Percentiles rank a stretch among this genome's conserved stretches.
Evolutionary conservation across 1,139 yeast genomes (phyloP).

Genomic region (Nadsonia starkeyi-henricii): DNA sequence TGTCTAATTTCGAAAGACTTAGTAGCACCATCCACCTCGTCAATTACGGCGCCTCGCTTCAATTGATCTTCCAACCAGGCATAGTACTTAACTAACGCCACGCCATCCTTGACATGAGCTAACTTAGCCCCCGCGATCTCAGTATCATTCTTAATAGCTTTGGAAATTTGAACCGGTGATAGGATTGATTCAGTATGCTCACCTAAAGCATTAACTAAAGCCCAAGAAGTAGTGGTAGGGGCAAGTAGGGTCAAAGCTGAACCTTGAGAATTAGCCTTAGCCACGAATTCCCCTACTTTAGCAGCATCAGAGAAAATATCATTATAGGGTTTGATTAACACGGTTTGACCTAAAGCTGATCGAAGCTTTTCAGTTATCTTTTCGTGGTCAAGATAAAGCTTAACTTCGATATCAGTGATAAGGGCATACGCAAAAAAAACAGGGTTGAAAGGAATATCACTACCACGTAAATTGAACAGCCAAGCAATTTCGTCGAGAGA

Average conservation of each 20-base stretch:
- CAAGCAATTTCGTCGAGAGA: constrained; percentile 89
- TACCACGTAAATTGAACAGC: constrained; percentile 79
- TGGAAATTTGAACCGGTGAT: constrained; percentile 48
- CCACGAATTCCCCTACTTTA: constrained; percentile 25
- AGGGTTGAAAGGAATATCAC: constrained; percentile 78
- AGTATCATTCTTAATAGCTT: constrained; percentile 58
- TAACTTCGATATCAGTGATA: constrained; percentile 43
- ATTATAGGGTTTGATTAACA: constrained; percentile 23
- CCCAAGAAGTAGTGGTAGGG: constrained; percentile 71
- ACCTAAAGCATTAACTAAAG: constrained; percentile 41
- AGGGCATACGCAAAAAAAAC: constrained; percentile 75
- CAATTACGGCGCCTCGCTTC: constrained; percentile 38
- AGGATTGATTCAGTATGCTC: constrained; percentile 39
- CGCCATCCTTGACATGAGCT: constrained; percentile 82
- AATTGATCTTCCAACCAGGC: constrained; percentile 76
- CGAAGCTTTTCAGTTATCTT: constrained; percentile 36
- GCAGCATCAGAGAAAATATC: constrained; percentile 22
- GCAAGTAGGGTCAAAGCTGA: constrained; percentile 33
- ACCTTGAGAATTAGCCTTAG: constrained; percentile 7
- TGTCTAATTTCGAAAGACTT: constrained; percentile 50
- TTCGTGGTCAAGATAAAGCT: constrained; percentile 57
- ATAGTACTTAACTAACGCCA: constrained; percentile 63
- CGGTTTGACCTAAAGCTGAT: constrained; percentile 17
- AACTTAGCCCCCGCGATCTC: constrained; percentile 64
- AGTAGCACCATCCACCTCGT: constrained; percentile 69